These are phyloP conservation scores for Beauveria varroae DNA, from an alignment of 2,329 filamentous ascomycete genomes.

Conservation along the genomic window DNA sequence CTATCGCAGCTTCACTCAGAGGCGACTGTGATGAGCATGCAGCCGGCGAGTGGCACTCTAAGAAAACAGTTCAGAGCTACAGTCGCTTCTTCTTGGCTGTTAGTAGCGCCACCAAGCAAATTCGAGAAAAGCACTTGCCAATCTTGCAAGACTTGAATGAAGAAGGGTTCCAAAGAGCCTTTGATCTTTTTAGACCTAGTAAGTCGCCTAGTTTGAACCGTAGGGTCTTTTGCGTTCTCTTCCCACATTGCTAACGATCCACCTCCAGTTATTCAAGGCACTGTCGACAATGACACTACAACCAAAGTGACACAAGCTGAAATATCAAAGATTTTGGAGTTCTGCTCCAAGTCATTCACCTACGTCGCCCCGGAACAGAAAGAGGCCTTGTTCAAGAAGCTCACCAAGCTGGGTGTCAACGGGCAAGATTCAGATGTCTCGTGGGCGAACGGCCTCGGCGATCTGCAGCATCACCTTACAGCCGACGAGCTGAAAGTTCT, in stretches of 20 bases:
- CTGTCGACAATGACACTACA: conserved; percentile 20
- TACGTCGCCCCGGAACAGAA: too few species aligned
- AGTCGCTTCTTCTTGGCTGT: conserved; percentile 39
- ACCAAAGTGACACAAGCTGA: conserved; percentile 23
- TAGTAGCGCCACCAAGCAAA: conserved; percentile 21
- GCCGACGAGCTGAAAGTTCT: too few species aligned
- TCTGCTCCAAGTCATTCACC: conserved; percentile 10
- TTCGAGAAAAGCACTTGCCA: conserved; percentile 23
- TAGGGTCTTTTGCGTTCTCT: too few species aligned
- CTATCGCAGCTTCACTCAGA: conserved; percentile 31
- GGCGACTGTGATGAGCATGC: conserved; percentile 30
- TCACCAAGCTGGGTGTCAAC: too few species aligned
- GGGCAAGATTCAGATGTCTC: too few species aligned
- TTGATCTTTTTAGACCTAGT: conserved; percentile 33
- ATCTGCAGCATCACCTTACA: too few species aligned
- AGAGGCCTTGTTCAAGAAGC: too few species aligned
- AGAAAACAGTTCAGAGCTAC: conserved; percentile 37
- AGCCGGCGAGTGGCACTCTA: conserved; percentile 34
- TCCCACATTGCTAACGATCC: background rate
- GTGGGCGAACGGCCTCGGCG: too few species aligned
- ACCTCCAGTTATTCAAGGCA: conserved; percentile 29
- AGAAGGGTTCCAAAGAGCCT: conserved; percentile 34
- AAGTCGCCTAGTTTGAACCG: conserved; percentile 8
- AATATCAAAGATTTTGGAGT: conserved; percentile 25
- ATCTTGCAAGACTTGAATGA: conserved; percentile 35